Evolutionary conservation across 1,284 basidiomycete genomes (phyloP).

Genomic region (Puccinia coronata): DNA sequence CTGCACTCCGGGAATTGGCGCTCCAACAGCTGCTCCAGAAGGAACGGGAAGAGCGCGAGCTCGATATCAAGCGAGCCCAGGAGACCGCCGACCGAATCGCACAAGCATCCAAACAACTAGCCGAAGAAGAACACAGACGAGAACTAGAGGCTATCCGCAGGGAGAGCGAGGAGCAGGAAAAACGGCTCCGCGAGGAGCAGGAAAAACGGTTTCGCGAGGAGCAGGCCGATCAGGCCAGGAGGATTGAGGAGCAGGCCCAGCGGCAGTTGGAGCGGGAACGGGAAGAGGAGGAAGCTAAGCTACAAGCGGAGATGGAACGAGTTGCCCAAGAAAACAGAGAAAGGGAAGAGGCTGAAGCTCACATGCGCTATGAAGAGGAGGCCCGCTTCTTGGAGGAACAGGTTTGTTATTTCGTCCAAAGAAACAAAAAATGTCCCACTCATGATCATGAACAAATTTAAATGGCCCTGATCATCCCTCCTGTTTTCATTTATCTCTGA

Average conservation of each 20-base stretch:
- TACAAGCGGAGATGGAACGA: conserved; percentile 24
- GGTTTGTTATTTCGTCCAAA: neutral
- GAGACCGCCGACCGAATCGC: neutral
- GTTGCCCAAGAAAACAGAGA: conserved; percentile 2
- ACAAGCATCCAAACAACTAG: neutral
- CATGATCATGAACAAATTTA: neutral
- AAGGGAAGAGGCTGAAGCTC: neutral
- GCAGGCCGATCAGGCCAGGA: neutral
- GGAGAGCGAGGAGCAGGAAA: neutral
- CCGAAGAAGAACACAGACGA: neutral
- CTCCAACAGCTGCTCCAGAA: neutral
- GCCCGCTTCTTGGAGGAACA: neutral
- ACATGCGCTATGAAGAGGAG: conserved; percentile 12
- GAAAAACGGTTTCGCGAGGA: neutral
- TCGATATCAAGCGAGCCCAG: neutral
- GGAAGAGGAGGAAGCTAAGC: conserved; percentile 10
- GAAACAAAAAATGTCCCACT: neutral
- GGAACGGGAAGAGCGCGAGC: neutral
- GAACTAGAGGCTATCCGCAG: neutral
- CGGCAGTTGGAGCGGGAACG: neutral
- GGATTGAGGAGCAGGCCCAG: neutral
- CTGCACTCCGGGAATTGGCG: neutral
- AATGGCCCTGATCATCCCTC: too few relatives aligned
- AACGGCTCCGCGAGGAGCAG: neutral
- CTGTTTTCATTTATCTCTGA: neutral